phyloP scores from a whole-genome alignment of 805 yeast species.

The Starmerella apis region DNA sequence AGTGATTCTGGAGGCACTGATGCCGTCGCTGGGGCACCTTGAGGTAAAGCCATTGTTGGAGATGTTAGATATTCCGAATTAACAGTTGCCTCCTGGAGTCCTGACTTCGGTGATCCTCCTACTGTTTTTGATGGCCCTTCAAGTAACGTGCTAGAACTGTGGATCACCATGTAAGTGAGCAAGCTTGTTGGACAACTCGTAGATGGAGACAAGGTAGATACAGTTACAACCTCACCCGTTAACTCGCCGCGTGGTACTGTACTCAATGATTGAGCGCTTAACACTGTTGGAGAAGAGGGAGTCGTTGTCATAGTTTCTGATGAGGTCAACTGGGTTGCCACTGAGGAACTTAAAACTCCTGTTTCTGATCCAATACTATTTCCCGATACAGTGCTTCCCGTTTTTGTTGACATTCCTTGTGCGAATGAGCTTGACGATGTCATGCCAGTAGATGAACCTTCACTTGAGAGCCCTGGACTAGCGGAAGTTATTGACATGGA shows the following conservation, averaged over 20 bases:
- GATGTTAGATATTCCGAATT: constrained; percentile 1
- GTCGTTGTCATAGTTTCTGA: neutral
- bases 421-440: too few species aligned
- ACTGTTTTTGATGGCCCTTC: constrained; percentile 11
- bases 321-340: too few species aligned
- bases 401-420: too few species aligned
- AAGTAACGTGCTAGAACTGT: constrained; percentile 15
- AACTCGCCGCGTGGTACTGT: constrained; percentile 1
- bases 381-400: too few species aligned
- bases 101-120: neutral
- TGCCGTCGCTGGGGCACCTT: neutral
- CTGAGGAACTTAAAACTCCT: too few species aligned
- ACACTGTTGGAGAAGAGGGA: neutral
- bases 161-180: constrained; percentile 16
- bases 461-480: too few species aligned
- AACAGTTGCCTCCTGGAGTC: constrained; percentile 15
- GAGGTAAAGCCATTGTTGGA: neutral
- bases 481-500: too few species aligned
- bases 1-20: neutral
- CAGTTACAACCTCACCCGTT: constrained; percentile 15
- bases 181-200: constrained; percentile 18
- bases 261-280: neutral
- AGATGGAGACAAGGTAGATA: constrained; percentile 17
- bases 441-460: too few species aligned
- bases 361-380: too few species aligned